These are phyloP conservation scores for Berkeleyomyces basicola DNA, from an alignment of 2,329 filamentous ascomycete genomes.

Conservation along the genomic window DNA sequence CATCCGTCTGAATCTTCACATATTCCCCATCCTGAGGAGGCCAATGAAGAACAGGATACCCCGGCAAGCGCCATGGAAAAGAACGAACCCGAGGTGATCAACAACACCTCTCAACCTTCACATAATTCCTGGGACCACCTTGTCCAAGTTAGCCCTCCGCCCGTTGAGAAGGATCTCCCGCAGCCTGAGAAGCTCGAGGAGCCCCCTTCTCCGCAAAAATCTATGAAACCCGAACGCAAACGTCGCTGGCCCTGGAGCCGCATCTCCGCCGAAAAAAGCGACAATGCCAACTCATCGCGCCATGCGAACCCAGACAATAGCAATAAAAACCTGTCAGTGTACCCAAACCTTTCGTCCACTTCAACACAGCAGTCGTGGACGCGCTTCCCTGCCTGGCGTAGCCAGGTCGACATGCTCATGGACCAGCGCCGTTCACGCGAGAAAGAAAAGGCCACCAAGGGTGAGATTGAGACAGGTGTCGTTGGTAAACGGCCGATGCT, in stretches of 20 bases:
- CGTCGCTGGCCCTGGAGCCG: conserved; percentile 12
- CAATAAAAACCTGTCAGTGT: background rate
- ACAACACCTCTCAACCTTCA: background rate
- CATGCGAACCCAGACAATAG: background rate
- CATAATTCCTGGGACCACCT: background rate
- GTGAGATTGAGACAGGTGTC: conserved; percentile 31
- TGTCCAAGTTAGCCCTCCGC: background rate
- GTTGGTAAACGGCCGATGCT: conserved; percentile 48
- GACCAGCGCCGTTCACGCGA: conserved; percentile 6
- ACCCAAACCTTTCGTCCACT: background rate
- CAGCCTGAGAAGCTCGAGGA: background rate
- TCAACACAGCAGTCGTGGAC: background rate
- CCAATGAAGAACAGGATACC: background rate
- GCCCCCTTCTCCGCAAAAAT: background rate
- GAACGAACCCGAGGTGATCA: background rate
- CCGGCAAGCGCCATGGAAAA: too few relatives aligned
- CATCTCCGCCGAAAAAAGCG: background rate
- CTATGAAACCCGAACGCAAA: conserved; percentile 1
- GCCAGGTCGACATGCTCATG: conserved; percentile 7
- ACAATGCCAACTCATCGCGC: background rate
- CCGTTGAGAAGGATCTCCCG: background rate
- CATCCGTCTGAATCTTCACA: background rate
- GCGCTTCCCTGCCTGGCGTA: background rate
- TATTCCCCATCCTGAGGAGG: background rate
- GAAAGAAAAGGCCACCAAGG: conserved; percentile 19